Base-by-base conservation (phyloP, 495 filamentous ascomycete genomes). In the Umbilicaria muhlenbergii region DNA sequence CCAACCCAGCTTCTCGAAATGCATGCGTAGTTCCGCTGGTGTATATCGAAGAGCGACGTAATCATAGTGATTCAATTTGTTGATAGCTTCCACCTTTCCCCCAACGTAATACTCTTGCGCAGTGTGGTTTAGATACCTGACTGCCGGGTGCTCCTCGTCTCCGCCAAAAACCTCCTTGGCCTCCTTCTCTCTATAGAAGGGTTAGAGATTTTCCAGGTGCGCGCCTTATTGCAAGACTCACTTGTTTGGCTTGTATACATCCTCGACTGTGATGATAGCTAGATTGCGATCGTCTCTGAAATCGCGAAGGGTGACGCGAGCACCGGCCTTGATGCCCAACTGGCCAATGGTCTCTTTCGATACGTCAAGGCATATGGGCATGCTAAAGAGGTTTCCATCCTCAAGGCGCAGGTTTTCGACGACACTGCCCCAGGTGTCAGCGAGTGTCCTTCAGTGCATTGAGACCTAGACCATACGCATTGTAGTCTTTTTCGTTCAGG, bases 1-100 rank as follows among this genome's bases (percentile, higher is more conserved):
- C 91, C 91, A 98, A 60, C 91, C 91, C 57, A 98, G 84, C 73
- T 98, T 98, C 68, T 95, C 88, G 57, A 98, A 98, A 73, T 96
- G 91, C 42, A 83, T 67, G 51, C 91, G 86, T 44, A 98, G 74
- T 65, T 98, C 91, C 11, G 92, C 82, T 47, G 91, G 91, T 15
- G 92, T 88, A 66, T 93, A 98, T 73, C 91, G 78, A 44, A 94
- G 75, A 58, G 77, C 92, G 52, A 95, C 86, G 69, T 96, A 96
- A 69, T 98, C 91, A 71, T 98, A 98, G 70, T 98, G 92, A 67
- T 89, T 85, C 32, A 94, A 71, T 57, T 81, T 77, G 67, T 88
- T 87, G 59, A 98, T 81, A 44, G 92, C 91, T 51, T 95, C 84
- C 42, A 98, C 65, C 74, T 86, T 93, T 58, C 91, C 92, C 50